These are phyloP conservation scores for Cronartium ribicola DNA, from an alignment of 1,284 basidiomycete genomes.

Conservation along the genomic window DNA sequence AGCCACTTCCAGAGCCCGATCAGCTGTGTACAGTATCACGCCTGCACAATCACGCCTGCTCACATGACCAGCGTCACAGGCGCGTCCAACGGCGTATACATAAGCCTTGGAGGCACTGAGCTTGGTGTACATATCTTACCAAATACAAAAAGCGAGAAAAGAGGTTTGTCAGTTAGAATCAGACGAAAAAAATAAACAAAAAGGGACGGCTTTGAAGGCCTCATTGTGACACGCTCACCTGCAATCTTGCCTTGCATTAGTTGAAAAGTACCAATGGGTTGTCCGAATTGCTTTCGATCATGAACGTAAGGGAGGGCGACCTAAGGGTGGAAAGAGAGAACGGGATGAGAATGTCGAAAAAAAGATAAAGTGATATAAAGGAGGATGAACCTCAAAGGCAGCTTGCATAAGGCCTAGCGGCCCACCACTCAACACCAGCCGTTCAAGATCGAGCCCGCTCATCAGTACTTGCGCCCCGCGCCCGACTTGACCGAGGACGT, in stretches of 20 bases:
- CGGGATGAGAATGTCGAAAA: not conserved
- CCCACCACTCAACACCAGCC: conserved; percentile 83
- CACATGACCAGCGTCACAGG: conserved; percentile 75
- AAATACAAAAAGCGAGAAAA: conserved; percentile 6
- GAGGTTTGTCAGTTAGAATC: conserved; percentile 44
- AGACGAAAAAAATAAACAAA: not conserved
- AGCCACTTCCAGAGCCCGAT: conserved; percentile 82
- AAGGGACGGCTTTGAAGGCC: not conserved
- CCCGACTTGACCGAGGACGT: conserved; percentile 75
- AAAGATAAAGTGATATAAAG: not conserved
- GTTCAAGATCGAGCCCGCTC: conserved; percentile 87
- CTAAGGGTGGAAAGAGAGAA: conserved; percentile 54
- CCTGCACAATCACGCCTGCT: conserved; percentile 85
- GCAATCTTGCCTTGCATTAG: conserved; percentile 78
- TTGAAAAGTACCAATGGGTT: conserved; percentile 84
- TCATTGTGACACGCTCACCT: conserved; percentile 19
- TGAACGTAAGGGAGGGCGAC: conserved; percentile 82
- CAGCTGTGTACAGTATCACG: conserved; percentile 83
- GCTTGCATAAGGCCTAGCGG: conserved; percentile 82
- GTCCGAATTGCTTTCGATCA: conserved; percentile 82
- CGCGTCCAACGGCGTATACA: conserved; percentile 84
- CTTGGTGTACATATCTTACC: conserved; percentile 85
- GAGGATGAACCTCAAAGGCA: conserved; percentile 60
- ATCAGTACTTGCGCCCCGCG: conserved; percentile 81
- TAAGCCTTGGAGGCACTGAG: conserved; percentile 81